Conservation (phyloP, 345 rosid genomes). For the Turritis glabra region DNA sequence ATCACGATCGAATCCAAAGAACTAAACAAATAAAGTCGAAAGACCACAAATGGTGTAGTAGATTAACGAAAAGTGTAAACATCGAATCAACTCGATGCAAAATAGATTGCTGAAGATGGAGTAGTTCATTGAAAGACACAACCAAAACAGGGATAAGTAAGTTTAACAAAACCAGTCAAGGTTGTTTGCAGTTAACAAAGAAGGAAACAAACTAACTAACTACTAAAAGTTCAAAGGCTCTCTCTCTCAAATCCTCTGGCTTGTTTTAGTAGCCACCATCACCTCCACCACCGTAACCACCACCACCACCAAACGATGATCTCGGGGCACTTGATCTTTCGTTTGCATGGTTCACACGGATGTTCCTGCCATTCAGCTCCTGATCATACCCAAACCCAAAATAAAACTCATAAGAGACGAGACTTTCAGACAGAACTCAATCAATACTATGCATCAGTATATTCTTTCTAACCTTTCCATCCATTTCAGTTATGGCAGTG, state of each 20-base stretch:
- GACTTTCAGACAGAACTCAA: neutral
- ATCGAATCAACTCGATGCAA: conserved; percentile 5
- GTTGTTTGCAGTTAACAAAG: conserved; percentile 1
- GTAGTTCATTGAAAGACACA: neutral
- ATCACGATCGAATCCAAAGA: neutral
- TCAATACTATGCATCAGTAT: neutral
- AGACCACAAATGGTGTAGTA: neutral
- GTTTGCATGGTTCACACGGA: conserved; percentile 60
- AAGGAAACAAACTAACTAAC: neutral
- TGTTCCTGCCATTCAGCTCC: conserved; percentile 52
- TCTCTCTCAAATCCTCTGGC: neutral
- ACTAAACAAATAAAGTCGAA: neutral
- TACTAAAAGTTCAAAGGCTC: neutral
- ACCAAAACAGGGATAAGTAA: conserved; percentile 1
- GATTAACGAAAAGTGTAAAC: neutral
- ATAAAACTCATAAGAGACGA: neutral
- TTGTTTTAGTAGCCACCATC: conserved; percentile 29
- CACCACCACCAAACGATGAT: conserved; percentile 24
- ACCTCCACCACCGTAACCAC: conserved; percentile 30
- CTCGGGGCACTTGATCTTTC: conserved; percentile 47
- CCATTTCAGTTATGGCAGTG: conserved; percentile 60
- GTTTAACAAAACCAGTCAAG: conserved; percentile 7
- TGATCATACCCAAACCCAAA: conserved; percentile 27
- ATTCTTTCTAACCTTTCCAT: conserved; percentile 57
- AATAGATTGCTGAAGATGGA: neutral